Base-by-base conservation (phyloP, 1,139 yeast species). In the Geotrichum fermentans region DNA sequence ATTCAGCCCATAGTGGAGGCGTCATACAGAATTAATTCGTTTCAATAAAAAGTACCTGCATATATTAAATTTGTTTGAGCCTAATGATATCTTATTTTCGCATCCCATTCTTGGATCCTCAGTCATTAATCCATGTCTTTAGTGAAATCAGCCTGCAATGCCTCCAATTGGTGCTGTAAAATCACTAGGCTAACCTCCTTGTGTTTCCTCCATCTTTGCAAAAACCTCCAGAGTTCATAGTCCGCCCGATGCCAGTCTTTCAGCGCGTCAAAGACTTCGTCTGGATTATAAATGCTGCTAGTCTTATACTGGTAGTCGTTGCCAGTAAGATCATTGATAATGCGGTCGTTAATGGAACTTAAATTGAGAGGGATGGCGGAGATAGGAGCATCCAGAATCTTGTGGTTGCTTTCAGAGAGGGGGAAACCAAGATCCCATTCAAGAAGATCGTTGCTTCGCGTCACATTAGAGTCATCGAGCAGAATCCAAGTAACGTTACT, bases 371-470 rank as follows among this genome's bases (percentile, higher is more conserved):
- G 44, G 1, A 14, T 29, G 3, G 18, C 3, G 7, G 32, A 14
- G 38, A 29, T 26, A 8, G 36, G 17, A n/a, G 11, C 13, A n/a
- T 29, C 26, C 14, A 26, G 14, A 4, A 42, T 4, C 7, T 13
- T 5, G 34, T 5, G 5, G 34, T 30, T 14, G 16, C 13, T 14
- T 6, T 8, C 21, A 29, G 37, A 13, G 16, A 46, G 26, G 8
- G 11, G 24, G 13, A 48, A 32, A 7, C 51, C 51, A 34, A 48
- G 20, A 39, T 48, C 51, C 51, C 51, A 48, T 30, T 48, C 47
- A 5, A 48, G 42, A n/a, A 13, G 30, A 39, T 10, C 26, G 40
- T 8, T 18, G 24, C 11, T 14, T 10, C 11, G 30, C 32, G 2
- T 26, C 10, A 10, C 10, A 24, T 10, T 10, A 6, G 10, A 24